These are phyloP conservation scores for Kwoniella dendrophila DNA, from an alignment of 768 basidiomycete genomes.

Conservation along the genomic window DNA sequence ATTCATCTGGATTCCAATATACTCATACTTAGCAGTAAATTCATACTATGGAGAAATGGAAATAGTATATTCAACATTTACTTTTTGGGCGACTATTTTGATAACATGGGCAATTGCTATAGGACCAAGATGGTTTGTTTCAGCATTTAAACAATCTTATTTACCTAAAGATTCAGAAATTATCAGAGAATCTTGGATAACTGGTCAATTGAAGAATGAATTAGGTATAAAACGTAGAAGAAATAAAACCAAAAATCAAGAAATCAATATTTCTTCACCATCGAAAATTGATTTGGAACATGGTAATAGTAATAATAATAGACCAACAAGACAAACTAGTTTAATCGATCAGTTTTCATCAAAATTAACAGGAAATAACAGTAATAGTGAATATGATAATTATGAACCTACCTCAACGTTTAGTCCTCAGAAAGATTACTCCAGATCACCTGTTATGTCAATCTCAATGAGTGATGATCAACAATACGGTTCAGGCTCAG, in stretches of 20 bases:
- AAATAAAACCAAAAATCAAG: conserved; percentile 13
- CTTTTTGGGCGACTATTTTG: conserved; percentile 80
- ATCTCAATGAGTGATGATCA: conserved; percentile 9
- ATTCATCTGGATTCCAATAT: conserved; percentile 84
- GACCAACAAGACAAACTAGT: conserved; percentile 9
- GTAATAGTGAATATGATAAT: conserved; percentile 8
- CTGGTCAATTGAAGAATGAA: conserved; percentile 44
- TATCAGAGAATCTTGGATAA: conserved; percentile 69
- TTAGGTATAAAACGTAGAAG: conserved; percentile 37
- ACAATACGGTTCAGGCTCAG: neutral
- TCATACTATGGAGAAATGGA: conserved; percentile 74
- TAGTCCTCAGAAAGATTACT: conserved; percentile 26
- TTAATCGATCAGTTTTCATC: conserved; percentile 20
- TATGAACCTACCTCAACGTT: conserved; percentile 28
- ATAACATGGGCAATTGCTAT: conserved; percentile 72
- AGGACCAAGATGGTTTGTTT: conserved; percentile 77
- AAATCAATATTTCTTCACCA: too few relatives aligned
- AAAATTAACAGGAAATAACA: conserved; percentile 8
- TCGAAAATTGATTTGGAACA: too few relatives aligned
- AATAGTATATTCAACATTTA: conserved; percentile 73
- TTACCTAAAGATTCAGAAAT: conserved; percentile 83
- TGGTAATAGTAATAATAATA: too few relatives aligned
- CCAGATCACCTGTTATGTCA: conserved; percentile 19
- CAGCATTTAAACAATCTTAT: conserved; percentile 71
- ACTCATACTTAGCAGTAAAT: conserved; percentile 73